Evolutionary conservation across 73 alveolate species (phyloP), one percentile per base, ranked within the genome.

Genomic region (Stentor coeruleus): DNA sequence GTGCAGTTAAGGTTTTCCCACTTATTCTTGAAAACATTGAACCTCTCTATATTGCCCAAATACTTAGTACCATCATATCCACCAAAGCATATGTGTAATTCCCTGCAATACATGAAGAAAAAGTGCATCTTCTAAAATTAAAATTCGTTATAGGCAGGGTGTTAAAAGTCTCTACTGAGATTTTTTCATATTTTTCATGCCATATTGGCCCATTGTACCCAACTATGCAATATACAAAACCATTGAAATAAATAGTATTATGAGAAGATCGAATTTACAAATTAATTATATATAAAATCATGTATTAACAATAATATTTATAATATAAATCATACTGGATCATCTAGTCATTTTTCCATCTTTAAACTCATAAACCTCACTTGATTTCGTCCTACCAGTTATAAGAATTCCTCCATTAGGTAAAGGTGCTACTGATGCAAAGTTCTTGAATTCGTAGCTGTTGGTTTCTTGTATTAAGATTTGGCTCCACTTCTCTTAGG

Each of bases 11-110:
- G 31, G 15, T 74, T 35, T 66, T 81, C 90, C 92, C 95, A 89
- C 26, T 82, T 49, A 15, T 76, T 86, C 2, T 87, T 85, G 6
- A 36, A n/a, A 0, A 89, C 75, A 74, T 77, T 59, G 59, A 76
- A 89, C 57, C 85, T 89, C 40, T 89, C 95, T 66, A 89, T 89
- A 37, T 85, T 87, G 83, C 87, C 95, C 60, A 89, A 57, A 82
- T 91, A 81, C 58, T 89, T 89, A 33, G 89, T 39, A 0, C 95
- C 95, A 84, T 89, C 95, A 40, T 89, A 89, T 3, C 95, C 95
- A 3, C 95, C 95, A 73, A 89, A 89, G 90, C 87, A 76, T 89
- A 89, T 39, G 35, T 66, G 35, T 66, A 20, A 36, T 66, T 66
- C 26, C 2, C 0, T 1, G 81, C 81, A 30, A 66, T 36, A 15